Percentiles rank a stretch among this genome's conserved stretches.
Evolutionary conservation across 805 yeast species (phyloP).

Genomic region (Suhomyces kilbournensis): DNA sequence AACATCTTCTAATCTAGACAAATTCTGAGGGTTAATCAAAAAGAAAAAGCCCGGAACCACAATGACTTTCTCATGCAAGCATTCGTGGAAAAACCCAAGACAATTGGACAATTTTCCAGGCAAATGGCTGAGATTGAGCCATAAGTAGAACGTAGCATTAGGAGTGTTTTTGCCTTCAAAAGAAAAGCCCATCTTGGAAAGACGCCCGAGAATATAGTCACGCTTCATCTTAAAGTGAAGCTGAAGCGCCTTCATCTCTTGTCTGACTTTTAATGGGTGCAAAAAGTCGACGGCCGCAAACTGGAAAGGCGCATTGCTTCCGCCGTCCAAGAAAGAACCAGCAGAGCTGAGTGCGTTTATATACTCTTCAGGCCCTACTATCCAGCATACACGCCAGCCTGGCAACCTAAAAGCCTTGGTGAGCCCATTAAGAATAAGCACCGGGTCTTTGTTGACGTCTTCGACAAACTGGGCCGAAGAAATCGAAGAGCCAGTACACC

Average conservation of each 20-base stretch:
- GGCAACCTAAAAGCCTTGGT: constrained; percentile 62
- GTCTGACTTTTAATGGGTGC: constrained; percentile 46
- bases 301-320: constrained; percentile 60
- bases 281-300: constrained; percentile 56
- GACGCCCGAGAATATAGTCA: constrained; percentile 50
- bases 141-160: constrained; percentile 56
- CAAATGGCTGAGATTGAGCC: constrained; percentile 55
- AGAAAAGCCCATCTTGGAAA: constrained; percentile 51
- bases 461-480: constrained; percentile 50
- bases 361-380: constrained; percentile 60
- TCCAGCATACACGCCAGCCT: constrained; percentile 66
- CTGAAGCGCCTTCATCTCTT: constrained; percentile 58
- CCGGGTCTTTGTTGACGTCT: constrained; percentile 58
- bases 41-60: constrained; percentile 64
- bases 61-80: constrained; percentile 56
- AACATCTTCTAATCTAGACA: constrained; percentile 48
- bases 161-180: constrained; percentile 46
- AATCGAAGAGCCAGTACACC: constrained; percentile 50
- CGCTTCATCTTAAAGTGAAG: constrained; percentile 55
- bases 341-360: constrained; percentile 54
- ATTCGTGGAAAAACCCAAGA: constrained; percentile 62
- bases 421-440: constrained; percentile 56
- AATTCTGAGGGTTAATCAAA: constrained; percentile 54
- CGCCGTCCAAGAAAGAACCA: constrained; percentile 61
- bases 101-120: constrained; percentile 57